Evolutionary conservation across 805 yeast species (phyloP).

Genomic region (Yarrowia deformans): DNA sequence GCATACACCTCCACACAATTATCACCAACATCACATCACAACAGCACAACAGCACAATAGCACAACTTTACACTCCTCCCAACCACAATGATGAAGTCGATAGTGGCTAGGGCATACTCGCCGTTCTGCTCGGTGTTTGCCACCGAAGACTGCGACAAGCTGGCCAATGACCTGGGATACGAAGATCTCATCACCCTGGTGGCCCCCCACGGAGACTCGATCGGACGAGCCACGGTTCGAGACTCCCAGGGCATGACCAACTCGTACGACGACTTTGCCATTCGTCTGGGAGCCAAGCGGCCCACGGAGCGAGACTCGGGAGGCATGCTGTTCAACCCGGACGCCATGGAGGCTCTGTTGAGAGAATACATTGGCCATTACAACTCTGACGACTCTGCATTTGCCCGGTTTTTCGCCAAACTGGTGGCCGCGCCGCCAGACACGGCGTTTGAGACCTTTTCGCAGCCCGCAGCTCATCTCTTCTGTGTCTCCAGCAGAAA

Average conservation of each 20-base stretch:
- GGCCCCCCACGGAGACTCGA: constrained; percentile 59
- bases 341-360: constrained; percentile 40
- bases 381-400: constrained; percentile 42
- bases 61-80: not conserved
- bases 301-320: constrained; percentile 52
- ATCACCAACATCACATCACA: not conserved
- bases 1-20: not conserved
- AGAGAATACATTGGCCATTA: constrained; percentile 37
- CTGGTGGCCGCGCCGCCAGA: constrained; percentile 65
- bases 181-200: constrained; percentile 57
- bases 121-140: constrained; percentile 44
- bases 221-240: constrained; percentile 57
- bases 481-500: constrained; percentile 68
- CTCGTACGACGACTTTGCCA: constrained; percentile 59
- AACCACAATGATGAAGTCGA: constrained; percentile 50
- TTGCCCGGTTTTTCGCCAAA: constrained; percentile 61
- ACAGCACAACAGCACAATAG: not conserved
- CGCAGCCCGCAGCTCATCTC: constrained; percentile 83
- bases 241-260: constrained; percentile 61
- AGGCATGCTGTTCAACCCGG: constrained; percentile 32
- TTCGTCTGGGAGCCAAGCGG: constrained; percentile 45
- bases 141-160: constrained; percentile 55
- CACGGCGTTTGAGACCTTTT: constrained; percentile 82
- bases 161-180: constrained; percentile 54
- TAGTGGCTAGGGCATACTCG: constrained; percentile 57